Evolutionary conservation across 331 rosid species (phyloP).

Genomic region (Rhamnella rubrinervis): DNA sequence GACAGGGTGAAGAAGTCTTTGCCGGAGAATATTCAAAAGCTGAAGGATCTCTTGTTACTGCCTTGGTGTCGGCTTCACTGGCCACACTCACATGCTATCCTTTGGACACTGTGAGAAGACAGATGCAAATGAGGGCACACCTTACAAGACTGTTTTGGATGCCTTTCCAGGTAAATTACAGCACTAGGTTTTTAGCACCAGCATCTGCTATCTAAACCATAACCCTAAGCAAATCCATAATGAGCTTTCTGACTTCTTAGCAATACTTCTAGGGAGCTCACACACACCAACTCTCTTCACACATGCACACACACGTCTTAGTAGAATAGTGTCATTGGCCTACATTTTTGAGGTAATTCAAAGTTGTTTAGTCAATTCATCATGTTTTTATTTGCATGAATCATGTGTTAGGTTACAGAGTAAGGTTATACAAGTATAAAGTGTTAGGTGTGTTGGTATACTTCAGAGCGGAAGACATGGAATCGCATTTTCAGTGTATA

Average conservation of each 20-base stretch:
- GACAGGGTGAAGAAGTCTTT: slow-evolving; percentile 82
- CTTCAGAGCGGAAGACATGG: neutral
- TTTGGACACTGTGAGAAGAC: slow-evolving; percentile 88
- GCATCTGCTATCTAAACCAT: neutral
- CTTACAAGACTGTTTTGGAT: slow-evolving; percentile 74
- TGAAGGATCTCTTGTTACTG: slow-evolving; percentile 72
- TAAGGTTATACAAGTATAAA: neutral
- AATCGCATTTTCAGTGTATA: slow-evolving; percentile 9
- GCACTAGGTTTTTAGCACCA: slow-evolving; percentile 11
- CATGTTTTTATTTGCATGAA: neutral
- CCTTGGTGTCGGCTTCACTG: slow-evolving; percentile 75
- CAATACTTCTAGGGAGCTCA: neutral
- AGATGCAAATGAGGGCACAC: slow-evolving; percentile 93
- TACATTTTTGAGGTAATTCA: neutral
- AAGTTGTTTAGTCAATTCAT: neutral
- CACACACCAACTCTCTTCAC: too few species aligned
- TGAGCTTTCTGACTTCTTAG: neutral
- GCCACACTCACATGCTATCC: slow-evolving; percentile 95
- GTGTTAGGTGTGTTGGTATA: neutral
- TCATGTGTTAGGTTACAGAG: neutral
- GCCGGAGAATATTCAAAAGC: slow-evolving; percentile 84
- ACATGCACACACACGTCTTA: neutral
- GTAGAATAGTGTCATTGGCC: too few species aligned
- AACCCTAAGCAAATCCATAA: neutral
- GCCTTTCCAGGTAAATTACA: slow-evolving; percentile 65